Evolutionary conservation across 441 rosid genomes (phyloP), one percentile per base, ranked within the genome.

Genomic region (Codiaeum variegatum): DNA sequence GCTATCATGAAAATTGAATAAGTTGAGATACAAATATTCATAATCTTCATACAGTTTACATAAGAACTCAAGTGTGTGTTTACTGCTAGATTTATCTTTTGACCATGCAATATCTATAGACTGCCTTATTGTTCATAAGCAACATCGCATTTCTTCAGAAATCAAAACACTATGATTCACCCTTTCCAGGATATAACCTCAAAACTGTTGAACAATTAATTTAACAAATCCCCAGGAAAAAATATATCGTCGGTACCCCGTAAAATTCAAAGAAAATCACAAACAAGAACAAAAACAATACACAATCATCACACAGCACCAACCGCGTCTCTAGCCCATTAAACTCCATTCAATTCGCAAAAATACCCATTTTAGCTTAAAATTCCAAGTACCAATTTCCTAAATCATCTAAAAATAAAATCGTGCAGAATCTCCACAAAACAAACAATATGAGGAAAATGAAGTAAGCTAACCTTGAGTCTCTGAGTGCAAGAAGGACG

Each of bases 401-500:
- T 12, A 61, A 76, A 71, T 54, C 32, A 46, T 60, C 13, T 55
- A 69, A 19, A 40, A 54, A 21, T 47, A 54, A 56, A 68, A 71
- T 24, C 42, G 1, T 0, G 65, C 2, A 7, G 21, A 55, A n/a
- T 61, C 69, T 10, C 36, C 18, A 26, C 23, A 52, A 15, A 52
- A n/a, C 44, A 40, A 9, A 38, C 44, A 38, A 40, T 13, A 10
- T 40, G 8, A 40, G 44, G 1, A 38, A 38, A 38, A 38, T 32
- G 2, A 36, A 36, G 18, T 71, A 70, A 62, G 47, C 56, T 62
- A 21, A 84, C 88, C 84, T 74, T 77, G 75, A 62, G n/a, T 42
- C 74, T 23, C 3, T 15, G 77, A 74, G 74, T 38, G 59, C 67
- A 73, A 64, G 72, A 73, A 32, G 75, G 73, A 38, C 23, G 72